These are phyloP conservation scores for Fusarium dlaminii DNA, from an alignment of 2,329 filamentous ascomycete species.

Conservation along the genomic window DNA sequence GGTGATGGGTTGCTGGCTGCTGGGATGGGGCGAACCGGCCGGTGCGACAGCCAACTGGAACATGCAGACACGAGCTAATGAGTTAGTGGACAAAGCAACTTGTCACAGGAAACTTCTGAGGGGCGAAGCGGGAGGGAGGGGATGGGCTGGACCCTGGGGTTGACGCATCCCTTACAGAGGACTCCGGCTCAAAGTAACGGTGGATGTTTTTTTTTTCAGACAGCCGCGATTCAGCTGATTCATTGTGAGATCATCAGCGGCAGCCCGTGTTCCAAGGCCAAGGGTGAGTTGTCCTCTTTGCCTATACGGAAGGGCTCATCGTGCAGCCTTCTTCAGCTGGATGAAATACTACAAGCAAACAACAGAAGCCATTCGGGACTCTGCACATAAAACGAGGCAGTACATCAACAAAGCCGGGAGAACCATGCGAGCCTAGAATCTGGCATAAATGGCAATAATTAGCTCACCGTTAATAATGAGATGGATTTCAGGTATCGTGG, in stretches of 20 bases:
- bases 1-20: neutral
- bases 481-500: neutral
- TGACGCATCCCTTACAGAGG: neutral
- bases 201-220: neutral
- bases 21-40: neutral
- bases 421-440: conserved; percentile 13
- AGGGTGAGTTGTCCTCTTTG: neutral
- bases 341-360: neutral
- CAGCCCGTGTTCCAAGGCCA: neutral
- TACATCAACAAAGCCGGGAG: neutral
- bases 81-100: neutral
- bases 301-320: neutral
- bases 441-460: conserved; percentile 22
- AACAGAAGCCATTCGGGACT: conserved; percentile 7
- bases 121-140: neutral
- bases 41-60: neutral
- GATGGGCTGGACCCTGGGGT: neutral
- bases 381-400: conserved; percentile 26
- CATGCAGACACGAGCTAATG: neutral
- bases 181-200: neutral
- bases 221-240: neutral
- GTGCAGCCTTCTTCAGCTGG: neutral
- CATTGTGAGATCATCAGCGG: neutral
- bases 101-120: neutral
- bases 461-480: conserved; percentile 15